A percentile compares a stretch with the other conserved stretches of the same genome.
Conservation (phyloP, 176 grass and related monocot species). For the Tillandsia leiboldiana region DNA sequence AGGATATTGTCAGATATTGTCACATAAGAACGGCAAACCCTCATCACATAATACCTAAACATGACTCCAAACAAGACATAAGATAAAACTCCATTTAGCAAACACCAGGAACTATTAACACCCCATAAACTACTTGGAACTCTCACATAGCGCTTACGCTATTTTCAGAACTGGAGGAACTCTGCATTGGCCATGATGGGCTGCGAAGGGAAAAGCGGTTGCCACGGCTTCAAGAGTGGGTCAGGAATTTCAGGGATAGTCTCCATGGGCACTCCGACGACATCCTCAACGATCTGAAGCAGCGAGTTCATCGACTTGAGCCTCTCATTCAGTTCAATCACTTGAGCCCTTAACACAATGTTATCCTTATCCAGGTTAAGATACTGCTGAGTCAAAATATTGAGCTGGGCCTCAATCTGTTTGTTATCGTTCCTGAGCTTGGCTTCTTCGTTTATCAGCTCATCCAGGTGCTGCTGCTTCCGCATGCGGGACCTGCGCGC, state of each 20-base stretch:
- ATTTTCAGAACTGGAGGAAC: background rate
- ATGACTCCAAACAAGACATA: too few relatives aligned
- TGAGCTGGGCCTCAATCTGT: slow-evolving; percentile 21
- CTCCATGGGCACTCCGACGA: slow-evolving; percentile 42
- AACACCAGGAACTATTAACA: too few relatives aligned
- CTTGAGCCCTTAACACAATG: slow-evolving; percentile 27
- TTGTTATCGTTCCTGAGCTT: slow-evolving; percentile 37
- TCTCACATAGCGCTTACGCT: background rate
- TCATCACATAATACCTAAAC: too few relatives aligned
- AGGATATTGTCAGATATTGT: too few relatives aligned
- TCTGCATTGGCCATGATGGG: background rate
- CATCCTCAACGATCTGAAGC: slow-evolving; percentile 31
- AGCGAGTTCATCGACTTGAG: slow-evolving; percentile 40
- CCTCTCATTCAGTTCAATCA: slow-evolving; percentile 32
- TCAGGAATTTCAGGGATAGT: slow-evolving; percentile 36
- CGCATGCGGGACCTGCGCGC: slow-evolving; percentile 57
- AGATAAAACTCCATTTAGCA: too few relatives aligned
- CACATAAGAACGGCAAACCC: too few relatives aligned
- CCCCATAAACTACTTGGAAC: too few relatives aligned
- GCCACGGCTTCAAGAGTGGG: slow-evolving; percentile 42
- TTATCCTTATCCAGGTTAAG: slow-evolving; percentile 53
- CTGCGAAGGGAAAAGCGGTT: background rate
- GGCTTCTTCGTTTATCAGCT: slow-evolving; percentile 20
- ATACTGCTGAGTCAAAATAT: slow-evolving; percentile 22
- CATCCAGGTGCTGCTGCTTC: slow-evolving; percentile 47